Conservation (phyloP, 345 rosid species). For the Xanthoceras sorbifolium region DNA sequence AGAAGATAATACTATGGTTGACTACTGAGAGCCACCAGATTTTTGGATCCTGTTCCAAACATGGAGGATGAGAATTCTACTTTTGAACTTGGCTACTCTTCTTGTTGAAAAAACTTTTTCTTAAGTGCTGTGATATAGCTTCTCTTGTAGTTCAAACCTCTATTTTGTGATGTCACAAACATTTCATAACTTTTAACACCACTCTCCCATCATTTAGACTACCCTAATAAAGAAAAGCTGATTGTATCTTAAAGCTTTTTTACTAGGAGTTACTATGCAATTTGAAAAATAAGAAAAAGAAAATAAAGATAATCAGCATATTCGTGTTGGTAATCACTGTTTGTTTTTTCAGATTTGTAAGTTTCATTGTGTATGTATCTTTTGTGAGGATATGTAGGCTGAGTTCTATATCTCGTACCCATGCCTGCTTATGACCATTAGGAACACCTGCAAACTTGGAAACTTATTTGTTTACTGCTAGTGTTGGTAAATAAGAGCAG, state of each 20-base stretch:
- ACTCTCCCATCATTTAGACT: background rate
- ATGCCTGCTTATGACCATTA: background rate
- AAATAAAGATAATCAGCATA: background rate
- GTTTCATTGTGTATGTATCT: background rate
- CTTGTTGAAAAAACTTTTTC: background rate
- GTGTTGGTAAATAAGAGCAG: background rate
- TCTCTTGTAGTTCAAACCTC: background rate
- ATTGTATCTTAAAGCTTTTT: background rate
- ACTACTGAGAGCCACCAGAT: background rate
- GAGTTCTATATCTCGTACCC: background rate
- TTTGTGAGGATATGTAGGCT: background rate
- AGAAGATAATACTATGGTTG: constrained; percentile 3
- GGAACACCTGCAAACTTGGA: background rate
- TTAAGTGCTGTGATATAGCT: background rate
- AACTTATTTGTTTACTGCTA: background rate
- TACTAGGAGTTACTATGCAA: background rate
- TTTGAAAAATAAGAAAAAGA: background rate
- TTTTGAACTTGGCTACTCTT: background rate
- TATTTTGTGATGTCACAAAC: background rate
- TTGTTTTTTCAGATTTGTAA: background rate
- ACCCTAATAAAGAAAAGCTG: background rate
- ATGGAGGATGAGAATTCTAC: background rate
- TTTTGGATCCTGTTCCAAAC: background rate
- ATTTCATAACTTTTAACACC: background rate
- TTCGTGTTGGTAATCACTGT: background rate